Evolutionary conservation across 495 filamentous ascomycete species (phyloP).

Genomic region (Xylaria sp.): DNA sequence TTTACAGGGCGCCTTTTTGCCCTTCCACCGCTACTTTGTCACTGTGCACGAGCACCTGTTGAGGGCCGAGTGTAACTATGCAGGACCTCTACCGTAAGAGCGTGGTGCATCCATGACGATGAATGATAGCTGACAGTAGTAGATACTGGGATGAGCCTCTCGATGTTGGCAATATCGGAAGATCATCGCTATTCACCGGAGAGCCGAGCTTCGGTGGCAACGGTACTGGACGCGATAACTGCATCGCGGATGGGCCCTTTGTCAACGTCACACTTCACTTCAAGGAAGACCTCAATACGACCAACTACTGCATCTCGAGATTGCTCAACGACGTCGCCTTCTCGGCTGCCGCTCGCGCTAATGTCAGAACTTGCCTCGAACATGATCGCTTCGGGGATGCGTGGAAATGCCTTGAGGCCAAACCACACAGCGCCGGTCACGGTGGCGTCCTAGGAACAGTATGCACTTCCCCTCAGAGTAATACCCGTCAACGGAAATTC

Average conservation of each 20-base stretch:
- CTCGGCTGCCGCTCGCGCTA: conserved; percentile 18
- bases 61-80: conserved; percentile 53
- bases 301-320: conserved; percentile 47
- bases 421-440: conserved; percentile 51
- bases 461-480: neutral
- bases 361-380: conserved; percentile 44
- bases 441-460: conserved; percentile 45
- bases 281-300: conserved; percentile 29
- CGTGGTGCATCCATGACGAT: conserved; percentile 30
- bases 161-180: conserved; percentile 48
- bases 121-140: neutral
- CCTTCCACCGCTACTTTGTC: conserved; percentile 60
- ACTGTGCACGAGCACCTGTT: conserved; percentile 52
- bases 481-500: neutral
- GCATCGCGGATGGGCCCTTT: conserved; percentile 55
- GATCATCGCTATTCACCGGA: conserved; percentile 43
- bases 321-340: conserved; percentile 41
- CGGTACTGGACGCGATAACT: conserved; percentile 39
- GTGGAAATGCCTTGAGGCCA: conserved; percentile 49
- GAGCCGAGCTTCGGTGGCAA: conserved; percentile 53
- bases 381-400: conserved; percentile 35
- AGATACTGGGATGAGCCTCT: conserved; percentile 56
- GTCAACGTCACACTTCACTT: conserved; percentile 48
- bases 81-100: conserved; percentile 53
- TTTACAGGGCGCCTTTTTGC: conserved; percentile 49